Percentiles rank a stretch among this genome's conserved stretches.
Evolutionary conservation across 73 alveolate genomes (phyloP).

Genomic region (Paramecium biaurelia): DNA sequence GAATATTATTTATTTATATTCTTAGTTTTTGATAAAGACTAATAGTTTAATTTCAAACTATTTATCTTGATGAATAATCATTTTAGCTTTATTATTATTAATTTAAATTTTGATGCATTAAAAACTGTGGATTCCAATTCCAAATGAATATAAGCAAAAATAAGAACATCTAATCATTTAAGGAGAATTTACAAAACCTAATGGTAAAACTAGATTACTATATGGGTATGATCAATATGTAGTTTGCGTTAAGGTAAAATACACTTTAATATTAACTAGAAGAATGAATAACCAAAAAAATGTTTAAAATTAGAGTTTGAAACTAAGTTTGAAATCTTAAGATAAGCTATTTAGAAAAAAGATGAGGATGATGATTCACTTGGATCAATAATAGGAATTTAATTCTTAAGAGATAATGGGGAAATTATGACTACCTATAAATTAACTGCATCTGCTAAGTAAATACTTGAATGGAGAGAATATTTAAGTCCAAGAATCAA

Average conservation of each 20-base stretch:
- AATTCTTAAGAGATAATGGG: not conserved
- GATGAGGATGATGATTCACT: constrained; percentile 49
- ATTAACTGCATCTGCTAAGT: not conserved
- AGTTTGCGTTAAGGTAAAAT: not conserved
- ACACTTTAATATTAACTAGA: not conserved
- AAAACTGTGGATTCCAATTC: constrained; percentile 41
- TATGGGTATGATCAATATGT: not conserved
- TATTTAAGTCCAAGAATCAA: not conserved
- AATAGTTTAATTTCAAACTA: not conserved
- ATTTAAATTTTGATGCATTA: constrained; percentile 1
- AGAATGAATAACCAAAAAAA: not conserved
- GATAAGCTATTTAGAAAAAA: not conserved
- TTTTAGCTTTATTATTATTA: not conserved
- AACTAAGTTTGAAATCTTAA: constrained; percentile 18
- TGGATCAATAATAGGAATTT: constrained; percentile 26
- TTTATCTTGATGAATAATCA: not conserved
- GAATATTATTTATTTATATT: not conserved
- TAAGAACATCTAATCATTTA: not conserved
- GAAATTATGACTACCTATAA: not conserved
- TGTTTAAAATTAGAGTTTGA: not conserved
- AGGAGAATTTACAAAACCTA: constrained; percentile 22
- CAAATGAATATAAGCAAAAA: not conserved
- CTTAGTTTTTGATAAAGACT: not conserved
- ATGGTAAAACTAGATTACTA: not conserved
- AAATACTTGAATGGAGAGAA: constrained; percentile 5